Evolutionary conservation across 495 filamentous ascomycete genomes (phyloP).

Genomic region (Aspergillus avenaceus): DNA sequence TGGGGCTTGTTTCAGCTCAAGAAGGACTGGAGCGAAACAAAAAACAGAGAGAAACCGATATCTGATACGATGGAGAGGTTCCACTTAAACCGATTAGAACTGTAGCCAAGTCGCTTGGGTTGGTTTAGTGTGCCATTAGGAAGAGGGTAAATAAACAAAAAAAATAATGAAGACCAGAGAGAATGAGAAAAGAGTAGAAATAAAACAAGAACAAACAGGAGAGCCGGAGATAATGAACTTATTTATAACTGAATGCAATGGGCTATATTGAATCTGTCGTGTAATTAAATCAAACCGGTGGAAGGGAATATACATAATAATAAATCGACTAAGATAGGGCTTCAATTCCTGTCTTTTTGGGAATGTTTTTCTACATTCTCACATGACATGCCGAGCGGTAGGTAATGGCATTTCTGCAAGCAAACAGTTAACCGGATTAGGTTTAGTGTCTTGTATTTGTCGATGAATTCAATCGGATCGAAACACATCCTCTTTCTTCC

Average conservation of each 20-base stretch:
- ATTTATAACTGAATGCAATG: no score
- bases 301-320: background rate
- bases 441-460: background rate
- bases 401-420: background rate
- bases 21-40: background rate
- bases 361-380: background rate
- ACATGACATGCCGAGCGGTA: background rate
- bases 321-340: no score
- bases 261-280: no score
- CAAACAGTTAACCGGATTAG: background rate
- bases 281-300: background rate
- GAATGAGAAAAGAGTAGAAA: background rate
- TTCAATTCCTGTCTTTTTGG: background rate
- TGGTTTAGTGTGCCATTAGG: background rate
- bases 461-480: no score
- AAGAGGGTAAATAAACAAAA: background rate
- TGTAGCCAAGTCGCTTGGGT: background rate
- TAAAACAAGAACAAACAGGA: background rate
- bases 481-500: no score
- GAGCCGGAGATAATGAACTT: no score
- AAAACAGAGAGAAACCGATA: background rate
- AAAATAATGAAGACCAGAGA: background rate
- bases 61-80: background rate
- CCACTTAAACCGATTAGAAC: background rate
- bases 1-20: constrained; percentile 1